These are phyloP conservation scores for Termitomyces heimii DNA, from an alignment of 768 basidiomycete genomes.

Conservation along the genomic window DNA sequence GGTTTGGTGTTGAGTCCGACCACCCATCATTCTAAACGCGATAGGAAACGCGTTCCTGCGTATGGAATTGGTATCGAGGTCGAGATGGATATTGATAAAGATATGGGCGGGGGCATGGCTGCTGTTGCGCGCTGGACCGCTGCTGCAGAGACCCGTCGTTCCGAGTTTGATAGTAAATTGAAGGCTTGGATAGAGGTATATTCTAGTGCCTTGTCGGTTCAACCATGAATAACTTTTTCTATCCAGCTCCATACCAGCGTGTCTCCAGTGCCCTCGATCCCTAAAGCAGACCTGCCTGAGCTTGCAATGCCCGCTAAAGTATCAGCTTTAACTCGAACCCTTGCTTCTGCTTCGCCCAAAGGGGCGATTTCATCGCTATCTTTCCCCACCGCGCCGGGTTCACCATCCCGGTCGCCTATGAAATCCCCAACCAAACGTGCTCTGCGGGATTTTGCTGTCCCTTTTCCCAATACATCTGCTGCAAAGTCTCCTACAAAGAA, in stretches of 20 bases:
- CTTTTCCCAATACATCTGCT: slow-evolving; percentile 2
- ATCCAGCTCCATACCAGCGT: slow-evolving; percentile 45
- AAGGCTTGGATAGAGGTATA: slow-evolving; percentile 59
- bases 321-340: slow-evolving; percentile 62
- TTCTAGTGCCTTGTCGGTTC: background rate
- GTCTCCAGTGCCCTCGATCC: slow-evolving; percentile 47
- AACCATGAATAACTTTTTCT: background rate
- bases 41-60: slow-evolving; percentile 64
- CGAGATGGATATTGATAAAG: slow-evolving; percentile 79
- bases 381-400: slow-evolving; percentile 32
- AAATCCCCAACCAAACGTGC: slow-evolving; percentile 34
- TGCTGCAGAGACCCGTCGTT: slow-evolving; percentile 53
- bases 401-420: slow-evolving; percentile 29
- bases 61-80: slow-evolving; percentile 88
- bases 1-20: slow-evolving; percentile 70
- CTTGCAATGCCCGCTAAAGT: slow-evolving; percentile 47
- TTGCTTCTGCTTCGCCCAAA: slow-evolving; percentile 74
- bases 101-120: slow-evolving; percentile 79
- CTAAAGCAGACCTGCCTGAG: slow-evolving; percentile 59
- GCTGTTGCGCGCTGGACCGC: slow-evolving; percentile 87
- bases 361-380: slow-evolving; percentile 33
- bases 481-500: slow-evolving; percentile 5
- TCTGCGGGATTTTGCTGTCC: slow-evolving; percentile 16
- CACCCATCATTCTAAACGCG: slow-evolving; percentile 63
- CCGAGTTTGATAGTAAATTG: slow-evolving; percentile 54